phyloP scores from a whole-genome alignment of 352 stramenopile genomes.

The Phytophthora agathidicida region DNA sequence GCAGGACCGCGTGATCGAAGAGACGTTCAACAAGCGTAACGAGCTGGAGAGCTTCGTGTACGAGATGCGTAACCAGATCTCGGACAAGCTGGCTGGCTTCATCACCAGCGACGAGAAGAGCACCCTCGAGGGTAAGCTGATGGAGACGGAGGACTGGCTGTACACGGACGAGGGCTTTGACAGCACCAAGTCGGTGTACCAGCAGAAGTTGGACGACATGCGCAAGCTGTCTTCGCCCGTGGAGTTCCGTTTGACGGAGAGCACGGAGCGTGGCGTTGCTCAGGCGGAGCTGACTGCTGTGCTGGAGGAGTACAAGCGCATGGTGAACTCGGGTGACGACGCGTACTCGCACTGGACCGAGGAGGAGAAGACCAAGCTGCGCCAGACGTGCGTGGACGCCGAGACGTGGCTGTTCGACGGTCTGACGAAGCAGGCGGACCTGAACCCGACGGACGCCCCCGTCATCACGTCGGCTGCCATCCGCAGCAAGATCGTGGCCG shows the following conservation, averaged over 20 bases:
- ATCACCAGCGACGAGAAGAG: conserved; percentile 91
- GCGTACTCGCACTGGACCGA: conserved; percentile 96
- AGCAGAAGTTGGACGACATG: conserved; percentile 95
- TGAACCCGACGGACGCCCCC: conserved; percentile 88
- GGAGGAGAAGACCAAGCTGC: conserved; percentile 95
- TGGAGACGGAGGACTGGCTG: conserved; percentile 97
- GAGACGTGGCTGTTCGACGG: conserved; percentile 97
- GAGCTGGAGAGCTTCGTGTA: conserved; percentile 99
- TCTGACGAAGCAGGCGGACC: conserved; percentile 93
- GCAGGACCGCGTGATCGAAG: conserved; percentile 95
- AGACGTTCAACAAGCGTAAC: conserved; percentile 99
- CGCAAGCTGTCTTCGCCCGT: conserved; percentile 93
- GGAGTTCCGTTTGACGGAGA: conserved; percentile 93
- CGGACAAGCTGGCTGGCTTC: conserved; percentile 84
- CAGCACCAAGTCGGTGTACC: conserved; percentile 97
- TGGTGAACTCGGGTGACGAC: conserved; percentile 94
- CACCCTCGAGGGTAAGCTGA: conserved; percentile 89
- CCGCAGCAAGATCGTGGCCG: conserved; percentile 88
- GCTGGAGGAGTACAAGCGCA: conserved; percentile 95
- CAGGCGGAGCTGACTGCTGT: conserved; percentile 92
- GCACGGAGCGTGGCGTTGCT: conserved; percentile 85
- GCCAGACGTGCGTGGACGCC: conserved; percentile 87
- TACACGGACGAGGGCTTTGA: conserved; percentile 99
- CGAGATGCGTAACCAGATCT: conserved; percentile 97
- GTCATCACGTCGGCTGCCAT: conserved; percentile 93